phyloP scores from a whole-genome alignment of 106 monocot species.

The Amphibolis antarctica region DNA sequence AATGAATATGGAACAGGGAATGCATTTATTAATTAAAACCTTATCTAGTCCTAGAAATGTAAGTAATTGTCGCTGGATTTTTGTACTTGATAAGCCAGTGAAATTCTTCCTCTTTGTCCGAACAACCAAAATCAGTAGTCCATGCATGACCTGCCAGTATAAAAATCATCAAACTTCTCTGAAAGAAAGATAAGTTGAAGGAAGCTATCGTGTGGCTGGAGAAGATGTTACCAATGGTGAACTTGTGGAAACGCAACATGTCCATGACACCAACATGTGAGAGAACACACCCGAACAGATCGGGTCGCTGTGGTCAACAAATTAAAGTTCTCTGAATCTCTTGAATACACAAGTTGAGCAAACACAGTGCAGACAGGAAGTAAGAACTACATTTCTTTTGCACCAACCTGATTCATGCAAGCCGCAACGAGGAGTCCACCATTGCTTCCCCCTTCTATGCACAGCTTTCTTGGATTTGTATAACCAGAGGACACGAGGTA shows the following conservation, averaged over 20 bases:
- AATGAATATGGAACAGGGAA: neutral
- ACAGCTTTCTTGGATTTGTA: conserved; percentile 39
- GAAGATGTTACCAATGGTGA: conserved; percentile 46
- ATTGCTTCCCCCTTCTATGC: conserved; percentile 94
- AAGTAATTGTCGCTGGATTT: too few species aligned
- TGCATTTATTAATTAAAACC: neutral
- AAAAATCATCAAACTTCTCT: neutral
- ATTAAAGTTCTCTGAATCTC: neutral
- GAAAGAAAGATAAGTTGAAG: neutral
- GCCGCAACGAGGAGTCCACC: conserved; percentile 85
- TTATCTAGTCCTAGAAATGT: too few species aligned
- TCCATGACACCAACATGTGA: conserved; percentile 97
- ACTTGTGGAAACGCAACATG: conserved; percentile 92
- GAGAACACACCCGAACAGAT: conserved; percentile 85
- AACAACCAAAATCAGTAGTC: conserved; percentile 86
- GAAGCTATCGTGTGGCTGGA: neutral
- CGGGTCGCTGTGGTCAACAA: conserved; percentile 43
- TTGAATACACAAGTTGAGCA: neutral
- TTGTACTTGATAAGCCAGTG: conserved; percentile 75
- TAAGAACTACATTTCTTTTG: neutral
- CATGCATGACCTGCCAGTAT: conserved; percentile 54
- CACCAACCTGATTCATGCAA: conserved; percentile 68
- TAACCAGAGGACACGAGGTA: conserved; percentile 55
- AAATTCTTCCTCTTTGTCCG: conserved; percentile 71
- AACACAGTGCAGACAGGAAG: neutral